A percentile compares a stretch with the other conserved stretches of the same genome.
phyloP scores from a whole-genome alignment of 2,329 filamentous ascomycete species.

The Ophiocordyceps camponoti-leonardi region DNA sequence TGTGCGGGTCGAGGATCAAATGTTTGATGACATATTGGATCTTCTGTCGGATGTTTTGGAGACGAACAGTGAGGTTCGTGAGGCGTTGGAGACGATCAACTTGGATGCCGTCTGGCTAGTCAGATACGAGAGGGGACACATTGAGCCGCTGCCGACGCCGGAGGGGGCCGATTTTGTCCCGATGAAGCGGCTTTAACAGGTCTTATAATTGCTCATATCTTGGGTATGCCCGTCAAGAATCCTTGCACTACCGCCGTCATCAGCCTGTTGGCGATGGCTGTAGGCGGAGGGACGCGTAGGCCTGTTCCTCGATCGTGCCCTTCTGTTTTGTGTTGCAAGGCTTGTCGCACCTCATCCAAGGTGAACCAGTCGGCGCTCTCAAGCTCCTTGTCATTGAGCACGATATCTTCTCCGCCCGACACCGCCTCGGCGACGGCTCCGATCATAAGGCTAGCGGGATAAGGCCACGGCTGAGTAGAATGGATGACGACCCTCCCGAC shows the following conservation, averaged over 20 bases:
- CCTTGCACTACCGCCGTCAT: constrained; percentile 65
- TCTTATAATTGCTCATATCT: constrained; percentile 22
- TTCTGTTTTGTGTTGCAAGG: constrained; percentile 49
- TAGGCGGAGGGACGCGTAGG: constrained; percentile 64
- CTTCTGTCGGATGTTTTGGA: constrained; percentile 36
- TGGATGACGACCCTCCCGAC: constrained; percentile 68
- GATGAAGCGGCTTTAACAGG: constrained; percentile 7
- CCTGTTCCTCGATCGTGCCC: constrained; percentile 52
- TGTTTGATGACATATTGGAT: constrained; percentile 55
- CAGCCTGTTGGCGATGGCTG: constrained; percentile 84
- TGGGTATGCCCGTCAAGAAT: constrained; percentile 40
- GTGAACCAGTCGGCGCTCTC: constrained; percentile 81
- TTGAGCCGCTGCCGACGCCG: constrained; percentile 19
- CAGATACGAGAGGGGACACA: constrained; percentile 28
- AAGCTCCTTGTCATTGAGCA: constrained; percentile 79
- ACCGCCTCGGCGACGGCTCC: constrained; percentile 75
- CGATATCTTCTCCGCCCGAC: constrained; percentile 53
- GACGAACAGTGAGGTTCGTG: constrained; percentile 27
- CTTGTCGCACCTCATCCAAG: constrained; percentile 63
- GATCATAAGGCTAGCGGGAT: constrained; percentile 73
- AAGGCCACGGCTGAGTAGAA: constrained; percentile 76
- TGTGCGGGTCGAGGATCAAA: constrained; percentile 47
- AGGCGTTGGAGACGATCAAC: constrained; percentile 47
- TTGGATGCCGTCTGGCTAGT: constrained; percentile 63
- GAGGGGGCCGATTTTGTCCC: constrained; percentile 23